phyloP scores from a whole-genome alignment of 345 rosid species.

The Streptanthus diversifolius region DNA sequence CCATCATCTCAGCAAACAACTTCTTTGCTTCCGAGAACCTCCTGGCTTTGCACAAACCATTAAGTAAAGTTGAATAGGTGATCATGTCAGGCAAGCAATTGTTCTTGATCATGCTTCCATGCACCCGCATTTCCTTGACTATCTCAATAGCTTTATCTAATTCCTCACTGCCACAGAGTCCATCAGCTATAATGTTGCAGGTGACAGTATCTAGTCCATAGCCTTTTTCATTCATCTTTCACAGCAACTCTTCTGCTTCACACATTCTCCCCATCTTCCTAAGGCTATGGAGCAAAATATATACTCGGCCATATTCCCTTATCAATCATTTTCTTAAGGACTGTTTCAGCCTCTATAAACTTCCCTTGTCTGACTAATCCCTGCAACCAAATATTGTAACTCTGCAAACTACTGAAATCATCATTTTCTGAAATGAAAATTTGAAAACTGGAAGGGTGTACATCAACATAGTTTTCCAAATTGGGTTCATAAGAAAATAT shows the following conservation, averaged over 20 bases:
- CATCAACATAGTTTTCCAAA: not conserved
- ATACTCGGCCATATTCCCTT: conserved; percentile 58
- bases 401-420: conserved; percentile 50
- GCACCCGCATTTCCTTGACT: conserved; percentile 69
- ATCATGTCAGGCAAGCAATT: conserved; percentile 75
- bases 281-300: conserved; percentile 77
- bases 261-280: conserved; percentile 62
- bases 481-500: not conserved
- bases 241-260: conserved; percentile 85
- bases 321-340: conserved; percentile 63
- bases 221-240: conserved; percentile 81
- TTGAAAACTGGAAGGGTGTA: not conserved
- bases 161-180: conserved; percentile 71
- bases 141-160: conserved; percentile 88
- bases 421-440: conserved; percentile 27
- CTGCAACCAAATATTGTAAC: conserved; percentile 76
- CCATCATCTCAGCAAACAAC: conserved; percentile 73
- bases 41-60: conserved; percentile 73
- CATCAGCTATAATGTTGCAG: conserved; percentile 83
- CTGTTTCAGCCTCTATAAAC: conserved; percentile 63
- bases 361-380: conserved; percentile 69
- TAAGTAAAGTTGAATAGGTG: conserved; percentile 71
- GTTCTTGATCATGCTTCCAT: conserved; percentile 57
- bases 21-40: conserved; percentile 81
- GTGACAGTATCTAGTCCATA: conserved; percentile 77